Base-by-base conservation (phyloP, 371 early-diverging fungal genomes). In the Haplosporangium sp. region DNA sequence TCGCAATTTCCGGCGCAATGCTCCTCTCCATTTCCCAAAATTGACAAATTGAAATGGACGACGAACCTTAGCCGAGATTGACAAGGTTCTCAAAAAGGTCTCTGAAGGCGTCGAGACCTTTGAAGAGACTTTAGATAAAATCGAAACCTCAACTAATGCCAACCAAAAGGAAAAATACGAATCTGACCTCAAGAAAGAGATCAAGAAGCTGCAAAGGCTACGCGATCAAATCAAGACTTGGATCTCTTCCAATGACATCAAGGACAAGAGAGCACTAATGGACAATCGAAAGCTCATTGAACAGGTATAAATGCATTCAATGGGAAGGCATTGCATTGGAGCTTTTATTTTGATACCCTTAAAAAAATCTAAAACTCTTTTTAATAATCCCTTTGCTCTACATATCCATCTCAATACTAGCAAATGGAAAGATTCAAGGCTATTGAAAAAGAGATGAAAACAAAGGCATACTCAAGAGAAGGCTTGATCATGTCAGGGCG, bases 361-460 rank as follows among this genome's bases (percentile, higher is more conserved):
- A 15, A 50, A n/a, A n/a, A 50, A 50, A 4, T 15, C 47, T 19
- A 50, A 15, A 15, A 50, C 50, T 5, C n/a, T 15, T 48, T 15
- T 48, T 3, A 48, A 48, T 27, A 27, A 27, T 27, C 27, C 27
- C 27, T 27, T 27, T 27, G 27, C n/a, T 45, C 45, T 1, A 1
- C 15, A 45, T 45, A 45, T 45, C 45, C 10, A 10, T 4, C n/a
- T 4, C n/a, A 3, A 17, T 19, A 27, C 42, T 85, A 93, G 90
- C 96, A 97, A 91, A 99, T 99, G 99, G 99, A 99, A 78, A 89
- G 90, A 73, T 99, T 99, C 88, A 99, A 99, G 87, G 96, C 96
- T 3, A 89, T 91, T 60, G 99, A 99, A 84, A 96, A 95, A 82
- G 99, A 98, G 84, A 96, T 99, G 90, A 99, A 99, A 85, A 97